phyloP scores from a whole-genome alignment of 1,284 basidiomycete species.

The Somion occarium region DNA sequence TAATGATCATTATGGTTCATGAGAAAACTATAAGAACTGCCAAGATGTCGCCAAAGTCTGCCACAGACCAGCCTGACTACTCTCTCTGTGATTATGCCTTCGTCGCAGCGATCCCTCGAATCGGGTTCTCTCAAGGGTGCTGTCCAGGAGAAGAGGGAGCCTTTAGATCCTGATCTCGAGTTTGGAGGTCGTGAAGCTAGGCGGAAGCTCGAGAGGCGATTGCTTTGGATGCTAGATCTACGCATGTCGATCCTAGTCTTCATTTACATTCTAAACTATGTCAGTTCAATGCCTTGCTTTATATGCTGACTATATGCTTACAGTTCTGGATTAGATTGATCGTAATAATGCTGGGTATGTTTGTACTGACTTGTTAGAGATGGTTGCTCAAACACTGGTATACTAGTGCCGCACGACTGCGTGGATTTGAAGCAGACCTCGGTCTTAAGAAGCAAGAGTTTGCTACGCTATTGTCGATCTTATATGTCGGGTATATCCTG shows the following conservation, averaged over 20 bases:
- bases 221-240: conserved; percentile 59
- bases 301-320: conserved; percentile 17
- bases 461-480: conserved; percentile 65
- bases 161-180: conserved; percentile 26
- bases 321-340: conserved; percentile 42
- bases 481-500: conserved; percentile 76
- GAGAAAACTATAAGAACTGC: no score
- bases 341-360: conserved; percentile 61
- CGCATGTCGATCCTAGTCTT: conserved; percentile 63
- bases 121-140: background rate
- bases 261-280: conserved; percentile 67
- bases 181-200: conserved; percentile 39
- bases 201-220: conserved; percentile 41
- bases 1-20: no score
- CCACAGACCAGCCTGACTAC: no score
- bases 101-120: background rate
- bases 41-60: no score
- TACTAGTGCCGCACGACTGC: conserved; percentile 52
- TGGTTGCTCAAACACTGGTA: background rate
- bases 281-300: conserved; percentile 25
- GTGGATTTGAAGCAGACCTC: conserved; percentile 70
- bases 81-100: no score
- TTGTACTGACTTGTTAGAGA: background rate
- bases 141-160: background rate
- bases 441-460: conserved; percentile 61